Evolutionary conservation across 2,329 filamentous ascomycete genomes (phyloP).

Genomic region (Alternaria atra): DNA sequence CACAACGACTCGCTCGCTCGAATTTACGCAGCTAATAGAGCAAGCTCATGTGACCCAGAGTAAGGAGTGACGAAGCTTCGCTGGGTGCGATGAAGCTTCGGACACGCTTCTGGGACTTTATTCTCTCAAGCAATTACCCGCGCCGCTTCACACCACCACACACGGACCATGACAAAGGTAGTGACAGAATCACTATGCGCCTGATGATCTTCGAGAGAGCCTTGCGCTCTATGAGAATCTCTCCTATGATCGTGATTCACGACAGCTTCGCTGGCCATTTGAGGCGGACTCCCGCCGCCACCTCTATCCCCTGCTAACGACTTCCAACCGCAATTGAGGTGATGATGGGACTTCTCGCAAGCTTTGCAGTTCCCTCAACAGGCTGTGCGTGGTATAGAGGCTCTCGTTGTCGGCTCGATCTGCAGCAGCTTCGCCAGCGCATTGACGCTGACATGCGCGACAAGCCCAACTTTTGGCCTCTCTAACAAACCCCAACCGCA

Average conservation of each 20-base stretch:
- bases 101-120: not conserved
- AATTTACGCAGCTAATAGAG: not conserved
- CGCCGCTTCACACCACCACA: not conserved
- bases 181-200: not conserved
- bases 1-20: not conserved
- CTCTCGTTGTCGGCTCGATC: not conserved
- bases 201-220: not conserved
- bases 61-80: not conserved
- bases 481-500: not conserved
- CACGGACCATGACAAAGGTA: not conserved
- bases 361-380: not conserved
- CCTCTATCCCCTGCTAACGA: not conserved
- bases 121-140: slow-evolving; percentile 5
- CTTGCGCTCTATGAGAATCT: not conserved
- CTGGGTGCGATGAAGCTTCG: not conserved
- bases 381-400: not conserved
- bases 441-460: not conserved
- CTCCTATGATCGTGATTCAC: not conserved
- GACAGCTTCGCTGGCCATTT: not conserved
- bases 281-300: not conserved
- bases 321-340: not conserved
- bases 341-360: not conserved
- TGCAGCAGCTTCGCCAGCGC: not conserved
- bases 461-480: not conserved
- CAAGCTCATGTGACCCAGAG: not conserved